Percentiles rank a stretch among this genome's conserved stretches.
Evolutionary conservation across 164 flowering plant genomes (phyloP).

Genomic region (Brasenia schreberi): DNA sequence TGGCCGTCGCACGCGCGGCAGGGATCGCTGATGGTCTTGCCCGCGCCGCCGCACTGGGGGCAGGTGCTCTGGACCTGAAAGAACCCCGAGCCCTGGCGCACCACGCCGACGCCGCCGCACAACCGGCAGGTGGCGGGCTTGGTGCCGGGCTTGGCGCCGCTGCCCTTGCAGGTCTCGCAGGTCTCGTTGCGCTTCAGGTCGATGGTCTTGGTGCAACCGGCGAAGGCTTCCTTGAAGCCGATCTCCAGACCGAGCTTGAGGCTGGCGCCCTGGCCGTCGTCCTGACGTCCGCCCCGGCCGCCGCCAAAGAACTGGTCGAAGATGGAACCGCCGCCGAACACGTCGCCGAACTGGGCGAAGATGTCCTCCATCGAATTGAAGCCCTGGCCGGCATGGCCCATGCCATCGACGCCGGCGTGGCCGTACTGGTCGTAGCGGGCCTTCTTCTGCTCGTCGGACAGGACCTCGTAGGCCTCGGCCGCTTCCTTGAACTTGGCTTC

Average conservation of each 20-base stretch:
- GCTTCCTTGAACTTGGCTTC: neutral
- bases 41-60: neutral
- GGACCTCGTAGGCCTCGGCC: neutral
- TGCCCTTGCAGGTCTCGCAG: neutral
- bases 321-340: neutral
- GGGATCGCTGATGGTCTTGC: neutral
- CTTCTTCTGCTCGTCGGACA: neutral
- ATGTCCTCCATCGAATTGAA: neutral
- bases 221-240: neutral
- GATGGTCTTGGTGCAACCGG: neutral
- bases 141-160: neutral
- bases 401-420: neutral
- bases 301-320: no score
- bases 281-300: neutral
- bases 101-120: neutral
- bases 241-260: neutral
- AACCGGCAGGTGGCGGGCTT: neutral
- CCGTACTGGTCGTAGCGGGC: conserved; percentile 1
- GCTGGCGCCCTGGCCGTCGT: neutral
- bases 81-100: neutral
- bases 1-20: neutral
- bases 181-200: neutral
- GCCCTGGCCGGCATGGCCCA: neutral
- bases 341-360: neutral
- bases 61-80: neutral